Base-by-base conservation (phyloP, 2,329 filamentous ascomycete species). In the Juglanconis juglandina region DNA sequence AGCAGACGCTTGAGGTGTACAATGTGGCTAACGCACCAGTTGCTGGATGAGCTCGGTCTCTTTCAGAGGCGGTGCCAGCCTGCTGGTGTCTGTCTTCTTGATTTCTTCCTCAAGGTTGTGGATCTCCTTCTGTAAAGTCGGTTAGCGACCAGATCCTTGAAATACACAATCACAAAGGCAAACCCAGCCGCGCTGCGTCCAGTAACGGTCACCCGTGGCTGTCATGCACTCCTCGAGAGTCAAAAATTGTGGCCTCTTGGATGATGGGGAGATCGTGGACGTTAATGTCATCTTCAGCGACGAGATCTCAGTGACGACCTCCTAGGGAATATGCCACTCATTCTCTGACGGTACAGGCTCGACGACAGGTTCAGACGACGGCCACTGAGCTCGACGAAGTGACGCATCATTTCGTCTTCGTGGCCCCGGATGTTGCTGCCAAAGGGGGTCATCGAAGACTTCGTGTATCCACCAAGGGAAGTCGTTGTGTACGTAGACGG, bases 41-140 rank as follows among this genome's bases (percentile, higher is more conserved):
- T 90, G 85, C 71, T 97, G 92, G 42, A 96, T 86, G 52, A 98
- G 81, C 33, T 89, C 81, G 1, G 86, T 88, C 73, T 97, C 94
- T 63, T 83, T 85, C 64, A 90, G 77, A 2, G 81, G 80, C 2
- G 86, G 84, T 39, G 86, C 83, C 6, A 95, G 76, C 30, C 73
- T 78, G 34, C 83, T 79, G n/a, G 88, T 82, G 65, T 73, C 78
- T 59, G 83, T 78, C 48, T 70, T 68, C 39, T 77, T 71, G 41
- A 96, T 91, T 32, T 89, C 83, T 14, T 75, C 73, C 56, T 83
- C 79, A 10, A 92, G 80, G 4, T 72, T 76, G n/a, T 73, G 68
- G 69, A 83, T 83, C 72, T 92, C 87, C 66, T 80, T 77, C 85
- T 90, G 69, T 63, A 62, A 32, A 30, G 50, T 35, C 8, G 11